Percentiles rank a stretch among this genome's conserved stretches.
Evolutionary conservation across 2,329 filamentous ascomycete species (phyloP).

Genomic region (Zymoseptoria ardabiliae): DNA sequence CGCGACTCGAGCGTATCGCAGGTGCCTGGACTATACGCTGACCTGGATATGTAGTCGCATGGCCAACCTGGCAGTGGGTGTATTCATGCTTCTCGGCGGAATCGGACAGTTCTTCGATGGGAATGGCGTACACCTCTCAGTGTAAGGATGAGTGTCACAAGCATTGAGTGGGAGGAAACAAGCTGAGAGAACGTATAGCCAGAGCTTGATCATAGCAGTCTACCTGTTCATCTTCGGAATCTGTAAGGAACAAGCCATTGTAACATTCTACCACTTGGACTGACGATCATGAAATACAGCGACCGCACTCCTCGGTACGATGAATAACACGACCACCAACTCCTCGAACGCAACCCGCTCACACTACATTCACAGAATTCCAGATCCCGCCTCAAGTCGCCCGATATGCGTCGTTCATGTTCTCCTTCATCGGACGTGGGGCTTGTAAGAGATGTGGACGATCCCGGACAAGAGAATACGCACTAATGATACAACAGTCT

Average conservation of each 20-base stretch:
- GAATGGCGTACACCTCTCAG: not conserved
- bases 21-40: conserved; percentile 11
- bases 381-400: conserved; percentile 89
- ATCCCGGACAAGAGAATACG: not conserved
- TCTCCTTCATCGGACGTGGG: conserved; percentile 93
- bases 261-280: not conserved
- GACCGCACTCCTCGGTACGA: conserved; percentile 48
- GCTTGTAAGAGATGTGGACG: conserved; percentile 58
- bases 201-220: conserved; percentile 67
- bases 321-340: not conserved
- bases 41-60: conserved; percentile 59
- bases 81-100: conserved; percentile 81
- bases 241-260: conserved; percentile 45
- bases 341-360: not conserved
- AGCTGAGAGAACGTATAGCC: conserved; percentile 37
- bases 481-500: conserved; percentile 54
- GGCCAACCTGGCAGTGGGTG: conserved; percentile 83
- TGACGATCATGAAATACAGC: conserved; percentile 36
- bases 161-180: not conserved
- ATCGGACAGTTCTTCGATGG: conserved; percentile 60
- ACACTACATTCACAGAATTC: conserved; percentile 58
- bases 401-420: conserved; percentile 93
- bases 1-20: not conserved
- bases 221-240: conserved; percentile 91
- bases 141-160: conserved; percentile 42